Evolutionary conservation across 352 stramenopile species (phyloP).

Genomic region (Peronospora farinosa): DNA sequence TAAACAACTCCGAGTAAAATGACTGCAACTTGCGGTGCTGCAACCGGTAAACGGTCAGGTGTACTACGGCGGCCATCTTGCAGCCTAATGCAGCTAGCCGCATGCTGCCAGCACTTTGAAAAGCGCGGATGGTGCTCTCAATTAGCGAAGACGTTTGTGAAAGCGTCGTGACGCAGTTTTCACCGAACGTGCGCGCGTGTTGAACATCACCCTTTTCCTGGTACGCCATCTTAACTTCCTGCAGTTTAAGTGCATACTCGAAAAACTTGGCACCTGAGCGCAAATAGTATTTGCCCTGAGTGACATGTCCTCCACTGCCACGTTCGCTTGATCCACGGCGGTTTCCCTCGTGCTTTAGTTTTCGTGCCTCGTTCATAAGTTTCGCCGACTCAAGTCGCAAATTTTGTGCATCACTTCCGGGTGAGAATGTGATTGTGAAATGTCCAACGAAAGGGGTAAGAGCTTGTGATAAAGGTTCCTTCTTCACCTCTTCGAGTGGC

Average conservation of each 20-base stretch:
- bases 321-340: slow-evolving; percentile 39
- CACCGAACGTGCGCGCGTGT: slow-evolving; percentile 53
- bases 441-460: slow-evolving; percentile 16
- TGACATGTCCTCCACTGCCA: slow-evolving; percentile 39
- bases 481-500: slow-evolving; percentile 25
- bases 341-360: slow-evolving; percentile 82
- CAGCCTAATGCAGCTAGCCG: slow-evolving; percentile 73
- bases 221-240: slow-evolving; percentile 77
- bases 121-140: slow-evolving; percentile 64
- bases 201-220: slow-evolving; percentile 56
- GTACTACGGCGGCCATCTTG: slow-evolving; percentile 74
- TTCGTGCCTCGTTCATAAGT: slow-evolving; percentile 60
- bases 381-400: slow-evolving; percentile 42
- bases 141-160: slow-evolving; percentile 73
- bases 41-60: slow-evolving; percentile 74
- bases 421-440: slow-evolving; percentile 45
- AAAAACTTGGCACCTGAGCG: slow-evolving; percentile 79
- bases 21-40: slow-evolving; percentile 76
- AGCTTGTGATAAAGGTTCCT: slow-evolving; percentile 15
- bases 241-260: slow-evolving; percentile 68
- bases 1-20: slow-evolving; percentile 77
- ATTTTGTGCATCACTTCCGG: slow-evolving; percentile 43
- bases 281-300: slow-evolving; percentile 70
- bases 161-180: slow-evolving; percentile 65
- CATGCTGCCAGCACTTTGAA: slow-evolving; percentile 52